Evolutionary conservation across 1,139 yeast species (phyloP), one percentile per base, ranked within the genome.

Genomic region (Keqinozyma sinolaborantium): DNA sequence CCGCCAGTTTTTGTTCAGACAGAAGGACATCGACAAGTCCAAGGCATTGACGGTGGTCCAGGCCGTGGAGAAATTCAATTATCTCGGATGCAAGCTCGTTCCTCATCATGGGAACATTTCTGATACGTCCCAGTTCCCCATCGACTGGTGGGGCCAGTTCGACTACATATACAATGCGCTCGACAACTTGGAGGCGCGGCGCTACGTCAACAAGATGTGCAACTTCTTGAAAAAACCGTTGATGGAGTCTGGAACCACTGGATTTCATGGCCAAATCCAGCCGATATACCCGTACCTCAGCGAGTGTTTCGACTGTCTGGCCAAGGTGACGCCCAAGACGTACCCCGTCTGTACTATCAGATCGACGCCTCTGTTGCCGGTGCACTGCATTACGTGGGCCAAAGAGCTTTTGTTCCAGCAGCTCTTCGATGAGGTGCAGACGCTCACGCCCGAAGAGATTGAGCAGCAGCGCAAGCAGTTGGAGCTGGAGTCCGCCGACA

Each of bases 321-420:
- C 84, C 5, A 87, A 90, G 50, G 94, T 79, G 23, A 79, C 95
- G 0, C 96, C 97, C 3, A 88, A 85, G 50, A 74, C 95, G 0
- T 92, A 78, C 55, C 97, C 99, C 0, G 96, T 94, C 2, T 94
- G 99, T 54, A 94, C 98, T 0, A 94, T 94, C 35, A 70, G 99
- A 42, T 86, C 96, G 7, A 92, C 98, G 0, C 99, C 98, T 0
- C 86, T 96, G 0, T 90, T 83, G 52, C 97, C 97, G 0, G 83
- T 92, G 7, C 99, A 94, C 52, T 87, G 97, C 53, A 83, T 94
- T 25, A 95, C 95, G 0, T 94, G 99, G 98, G 95, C 97, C 10
- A 94, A 94, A 50, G 87, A 84, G 47, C 94, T 86, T 51, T 60
- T 94, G 33, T 88, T 90, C 51, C 70, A 77, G 24, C 95, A 88